These are phyloP conservation scores for Candida corydali DNA, from an alignment of 805 yeast genomes.

Conservation along the genomic window DNA sequence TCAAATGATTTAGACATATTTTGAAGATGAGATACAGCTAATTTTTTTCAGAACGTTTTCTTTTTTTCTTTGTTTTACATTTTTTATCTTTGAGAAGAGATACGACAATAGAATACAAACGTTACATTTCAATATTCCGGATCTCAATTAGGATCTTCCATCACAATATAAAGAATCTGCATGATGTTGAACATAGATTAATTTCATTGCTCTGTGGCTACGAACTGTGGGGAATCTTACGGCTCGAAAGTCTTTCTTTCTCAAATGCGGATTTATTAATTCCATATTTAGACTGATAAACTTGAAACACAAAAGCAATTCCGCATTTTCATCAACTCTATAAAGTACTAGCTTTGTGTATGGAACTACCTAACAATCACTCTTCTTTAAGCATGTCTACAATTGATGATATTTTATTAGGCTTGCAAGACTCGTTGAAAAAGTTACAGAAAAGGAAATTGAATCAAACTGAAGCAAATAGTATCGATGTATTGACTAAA, in stretches of 20 bases:
- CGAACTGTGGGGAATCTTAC: neutral
- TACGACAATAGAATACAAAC: too few relatives aligned
- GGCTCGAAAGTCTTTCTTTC: too few relatives aligned
- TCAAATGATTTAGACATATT: constrained; percentile 40
- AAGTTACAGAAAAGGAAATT: constrained; percentile 4
- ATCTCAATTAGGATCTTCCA: too few relatives aligned
- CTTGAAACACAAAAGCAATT: constrained; percentile 2
- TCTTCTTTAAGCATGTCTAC: constrained; percentile 2
- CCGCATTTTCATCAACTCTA: constrained; percentile 3
- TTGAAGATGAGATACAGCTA: neutral
- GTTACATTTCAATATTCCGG: too few relatives aligned
- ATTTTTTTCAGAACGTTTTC: constrained; percentile 1
- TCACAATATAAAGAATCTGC: neutral
- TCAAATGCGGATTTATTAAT: too few relatives aligned
- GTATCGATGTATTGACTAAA: too few relatives aligned
- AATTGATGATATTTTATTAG: constrained; percentile 6
- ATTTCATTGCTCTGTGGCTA: neutral
- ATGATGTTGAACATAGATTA: neutral
- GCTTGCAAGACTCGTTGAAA: constrained; percentile 4
- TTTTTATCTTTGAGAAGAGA: neutral
- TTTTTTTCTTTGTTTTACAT: neutral
- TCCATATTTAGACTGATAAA: too few relatives aligned
- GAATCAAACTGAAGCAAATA: too few relatives aligned
- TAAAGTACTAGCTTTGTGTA: neutral
- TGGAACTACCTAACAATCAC: neutral